A percentile compares a stretch with the other conserved stretches of the same genome.
These are phyloP conservation scores for Pseudonectria foliicola DNA, from an alignment of 2,329 filamentous ascomycete genomes.

Conservation along the genomic window DNA sequence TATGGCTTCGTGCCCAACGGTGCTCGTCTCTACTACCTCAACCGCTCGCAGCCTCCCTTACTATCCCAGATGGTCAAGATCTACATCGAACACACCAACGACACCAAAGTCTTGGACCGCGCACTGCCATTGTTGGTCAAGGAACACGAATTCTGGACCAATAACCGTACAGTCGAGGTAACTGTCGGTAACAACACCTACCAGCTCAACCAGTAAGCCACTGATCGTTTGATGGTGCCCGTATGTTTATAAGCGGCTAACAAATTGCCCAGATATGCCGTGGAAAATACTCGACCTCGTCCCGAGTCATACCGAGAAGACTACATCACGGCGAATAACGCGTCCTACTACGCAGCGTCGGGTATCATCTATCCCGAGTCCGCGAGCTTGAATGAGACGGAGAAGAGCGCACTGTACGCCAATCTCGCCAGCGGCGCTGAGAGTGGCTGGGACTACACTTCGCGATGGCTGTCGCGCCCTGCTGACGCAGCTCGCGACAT, in stretches of 20 bases:
- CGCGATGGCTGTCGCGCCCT: constrained; percentile 52
- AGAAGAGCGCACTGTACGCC: constrained; percentile 48
- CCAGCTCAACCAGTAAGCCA: constrained; percentile 46
- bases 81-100: constrained; percentile 59
- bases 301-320: constrained; percentile 63
- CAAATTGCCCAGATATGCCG: constrained; percentile 39
- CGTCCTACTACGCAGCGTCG: constrained; percentile 51
- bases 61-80: constrained; percentile 58
- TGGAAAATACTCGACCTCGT: constrained; percentile 57
- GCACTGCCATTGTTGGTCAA: constrained; percentile 56
- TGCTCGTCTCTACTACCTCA: constrained; percentile 60
- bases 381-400: constrained; percentile 41
- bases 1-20: constrained; percentile 64
- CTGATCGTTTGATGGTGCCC: not conserved
- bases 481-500: constrained; percentile 50
- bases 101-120: constrained; percentile 51
- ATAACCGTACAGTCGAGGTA: constrained; percentile 52
- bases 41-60: constrained; percentile 60
- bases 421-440: constrained; percentile 61
- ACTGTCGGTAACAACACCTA: constrained; percentile 40
- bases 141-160: constrained; percentile 57
- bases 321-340: constrained; percentile 57
- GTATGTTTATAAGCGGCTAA: constrained; percentile 9
- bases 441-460: constrained; percentile 57
- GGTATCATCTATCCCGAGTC: constrained; percentile 52